Evolutionary conservation across 345 rosid genomes (phyloP).

Genomic region (Fremontodendron californicum): DNA sequence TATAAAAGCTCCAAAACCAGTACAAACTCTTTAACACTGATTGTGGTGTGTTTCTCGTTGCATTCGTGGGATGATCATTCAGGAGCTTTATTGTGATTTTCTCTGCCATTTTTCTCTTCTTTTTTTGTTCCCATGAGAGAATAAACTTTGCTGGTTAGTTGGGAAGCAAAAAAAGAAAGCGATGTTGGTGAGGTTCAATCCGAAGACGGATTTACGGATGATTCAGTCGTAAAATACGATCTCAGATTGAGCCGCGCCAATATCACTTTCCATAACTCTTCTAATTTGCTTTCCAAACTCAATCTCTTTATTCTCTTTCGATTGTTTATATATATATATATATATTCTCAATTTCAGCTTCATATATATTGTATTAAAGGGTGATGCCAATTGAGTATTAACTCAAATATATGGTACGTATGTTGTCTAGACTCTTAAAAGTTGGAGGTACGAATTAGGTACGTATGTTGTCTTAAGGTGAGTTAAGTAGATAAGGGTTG

Average conservation of each 20-base stretch:
- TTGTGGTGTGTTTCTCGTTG: conserved; percentile 9
- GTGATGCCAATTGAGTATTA: no score
- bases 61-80: conserved; percentile 2
- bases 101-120: background rate
- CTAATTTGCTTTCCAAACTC: conserved; percentile 14
- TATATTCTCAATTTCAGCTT: background rate
- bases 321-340: no score
- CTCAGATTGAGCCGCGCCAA: conserved; percentile 99
- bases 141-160: conserved; percentile 9
- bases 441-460: no score
- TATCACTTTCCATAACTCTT: conserved; percentile 48
- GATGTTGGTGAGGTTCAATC: conserved; percentile 98
- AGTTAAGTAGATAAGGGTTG: no score
- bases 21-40: background rate
- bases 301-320: background rate
- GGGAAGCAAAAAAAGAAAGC: conserved; percentile 39
- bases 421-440: no score
- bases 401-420: no score
- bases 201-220: conserved; percentile 67
- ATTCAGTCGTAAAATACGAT: conserved; percentile 48
- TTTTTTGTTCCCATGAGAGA: background rate
- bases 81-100: background rate
- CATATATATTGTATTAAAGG: no score
- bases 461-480: no score
- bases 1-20: conserved; percentile 13